These are phyloP conservation scores for Plasmodium vivax DNA, from an alignment of 169 alveolate genomes.

Conservation along the genomic window DNA sequence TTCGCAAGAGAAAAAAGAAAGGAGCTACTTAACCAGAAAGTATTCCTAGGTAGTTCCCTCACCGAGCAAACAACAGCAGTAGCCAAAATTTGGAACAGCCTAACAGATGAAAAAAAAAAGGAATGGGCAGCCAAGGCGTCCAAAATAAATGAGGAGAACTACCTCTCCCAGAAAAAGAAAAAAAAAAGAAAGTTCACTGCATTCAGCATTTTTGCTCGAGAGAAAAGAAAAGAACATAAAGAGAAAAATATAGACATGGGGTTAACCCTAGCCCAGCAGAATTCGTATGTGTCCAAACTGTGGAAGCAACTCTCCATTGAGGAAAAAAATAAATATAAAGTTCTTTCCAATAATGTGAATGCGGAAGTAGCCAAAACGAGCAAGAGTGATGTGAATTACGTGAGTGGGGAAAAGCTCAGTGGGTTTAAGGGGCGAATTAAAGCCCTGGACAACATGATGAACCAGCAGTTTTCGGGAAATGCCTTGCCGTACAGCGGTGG, in stretches of 20 bases:
- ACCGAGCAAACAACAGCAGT: slow-evolving; percentile 73
- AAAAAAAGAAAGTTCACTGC: slow-evolving; percentile 74
- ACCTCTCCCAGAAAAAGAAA: slow-evolving; percentile 42
- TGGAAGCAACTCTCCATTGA: slow-evolving; percentile 60
- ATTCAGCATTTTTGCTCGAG: slow-evolving; percentile 67
- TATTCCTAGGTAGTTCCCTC: slow-evolving; percentile 54
- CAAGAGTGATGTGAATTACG: slow-evolving; percentile 3
- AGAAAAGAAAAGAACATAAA: slow-evolving; percentile 63
- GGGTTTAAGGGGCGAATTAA: slow-evolving; percentile 61
- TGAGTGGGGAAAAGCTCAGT: slow-evolving; percentile 32
- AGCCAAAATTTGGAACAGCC: slow-evolving; percentile 68
- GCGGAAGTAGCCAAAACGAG: slow-evolving; percentile 30
- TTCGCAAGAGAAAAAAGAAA: slow-evolving; percentile 70
- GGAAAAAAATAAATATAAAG: slow-evolving; percentile 64
- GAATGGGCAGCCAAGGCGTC: slow-evolving; percentile 73
- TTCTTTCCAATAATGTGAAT: slow-evolving; percentile 34
- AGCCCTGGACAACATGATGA: slow-evolving; percentile 53
- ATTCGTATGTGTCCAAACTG: slow-evolving; percentile 69
- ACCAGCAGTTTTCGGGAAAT: slow-evolving; percentile 14
- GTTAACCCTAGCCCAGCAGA: slow-evolving; percentile 64
- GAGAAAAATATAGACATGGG: slow-evolving; percentile 67
- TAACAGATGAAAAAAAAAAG: slow-evolving; percentile 45
- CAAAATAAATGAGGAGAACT: slow-evolving; percentile 71
- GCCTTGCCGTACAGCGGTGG: background rate
- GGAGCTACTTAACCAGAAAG: slow-evolving; percentile 49